A percentile compares a stretch with the other conserved stretches of the same genome.
Conservation (phyloP, 805 yeast genomes). For the Metschnikowia dekortorum region DNA sequence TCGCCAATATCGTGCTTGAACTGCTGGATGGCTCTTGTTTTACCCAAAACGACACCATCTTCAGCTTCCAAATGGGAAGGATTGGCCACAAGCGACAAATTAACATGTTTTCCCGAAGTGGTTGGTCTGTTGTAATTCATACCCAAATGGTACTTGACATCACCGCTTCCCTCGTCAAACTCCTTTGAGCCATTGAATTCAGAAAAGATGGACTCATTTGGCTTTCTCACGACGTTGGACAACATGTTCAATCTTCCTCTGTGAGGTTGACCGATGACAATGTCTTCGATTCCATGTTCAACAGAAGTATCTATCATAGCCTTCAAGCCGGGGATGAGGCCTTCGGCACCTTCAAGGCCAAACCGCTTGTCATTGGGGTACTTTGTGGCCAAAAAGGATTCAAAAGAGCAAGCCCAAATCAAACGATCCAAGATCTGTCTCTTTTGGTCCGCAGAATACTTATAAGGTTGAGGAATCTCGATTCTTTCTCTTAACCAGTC, state of each 20-base stretch:
- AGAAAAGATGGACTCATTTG: constrained; percentile 94
- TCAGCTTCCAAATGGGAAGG: constrained; percentile 99
- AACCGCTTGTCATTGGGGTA: constrained; percentile 98
- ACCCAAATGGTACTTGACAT: constrained; percentile 98
- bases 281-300: constrained; percentile 88
- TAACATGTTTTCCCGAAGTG: constrained; percentile 94
- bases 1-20: constrained; percentile 82
- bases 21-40: constrained; percentile 93
- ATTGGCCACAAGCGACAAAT: constrained; percentile 93
- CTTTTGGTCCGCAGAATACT: constrained; percentile 82
- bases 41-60: constrained; percentile 97
- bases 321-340: constrained; percentile 95
- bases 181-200: constrained; percentile 91
- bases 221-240: constrained; percentile 97
- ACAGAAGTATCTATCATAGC: constrained; percentile 91
- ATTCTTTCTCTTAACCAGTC: constrained; percentile 98
- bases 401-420: constrained; percentile 95
- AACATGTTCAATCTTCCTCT: constrained; percentile 98
- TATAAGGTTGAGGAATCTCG: constrained; percentile 85
- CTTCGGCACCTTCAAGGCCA: constrained; percentile 98
- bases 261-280: constrained; percentile 99
- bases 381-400: constrained; percentile 86
- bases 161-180: constrained; percentile 96
- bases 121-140: constrained; percentile 99
- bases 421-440: constrained; percentile 94